phyloP scores from a whole-genome alignment of 2,329 filamentous ascomycete genomes.

The Clonostachys sp. region DNA sequence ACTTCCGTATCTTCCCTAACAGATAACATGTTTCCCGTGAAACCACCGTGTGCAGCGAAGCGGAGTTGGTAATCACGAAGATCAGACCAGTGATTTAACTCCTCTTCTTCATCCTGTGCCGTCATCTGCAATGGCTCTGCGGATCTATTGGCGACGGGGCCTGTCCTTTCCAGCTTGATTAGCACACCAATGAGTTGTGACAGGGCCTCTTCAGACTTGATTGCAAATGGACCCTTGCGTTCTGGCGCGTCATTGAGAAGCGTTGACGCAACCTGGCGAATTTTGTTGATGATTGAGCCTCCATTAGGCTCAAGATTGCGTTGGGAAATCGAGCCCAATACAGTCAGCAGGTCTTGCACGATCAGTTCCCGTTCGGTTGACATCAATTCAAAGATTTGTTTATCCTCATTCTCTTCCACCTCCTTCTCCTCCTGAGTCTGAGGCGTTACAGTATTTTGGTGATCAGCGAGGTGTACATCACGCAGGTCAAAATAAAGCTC shows the following conservation, averaged over 20 bases:
- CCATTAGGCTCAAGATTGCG: constrained; percentile 76
- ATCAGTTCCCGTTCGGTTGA: constrained; percentile 74
- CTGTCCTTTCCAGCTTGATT: constrained; percentile 66
- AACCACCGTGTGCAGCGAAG: constrained; percentile 52
- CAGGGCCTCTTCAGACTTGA: constrained; percentile 66
- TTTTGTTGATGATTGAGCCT: constrained; percentile 70
- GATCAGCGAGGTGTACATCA: constrained; percentile 54
- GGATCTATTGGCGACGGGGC: constrained; percentile 19
- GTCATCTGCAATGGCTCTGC: constrained; percentile 33
- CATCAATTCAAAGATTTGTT: constrained; percentile 59
- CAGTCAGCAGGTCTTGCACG: constrained; percentile 70
- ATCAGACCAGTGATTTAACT: constrained; percentile 74
- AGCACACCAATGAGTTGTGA: constrained; percentile 70
- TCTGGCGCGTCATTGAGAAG: constrained; percentile 58
- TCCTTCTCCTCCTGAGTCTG: constrained; percentile 27
- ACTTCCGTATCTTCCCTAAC: too few species aligned
- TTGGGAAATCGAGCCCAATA: constrained; percentile 74
- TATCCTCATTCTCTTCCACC: constrained; percentile 31
- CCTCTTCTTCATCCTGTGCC: constrained; percentile 66
- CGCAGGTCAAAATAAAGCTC: constrained; percentile 80
- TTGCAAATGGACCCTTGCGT: constrained; percentile 42
- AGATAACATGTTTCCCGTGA: constrained; percentile 17
- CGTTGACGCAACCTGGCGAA: constrained; percentile 78
- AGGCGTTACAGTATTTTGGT: constrained; percentile 25
- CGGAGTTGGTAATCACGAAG: constrained; percentile 73